A percentile compares a stretch with the other conserved stretches of the same genome.
These are phyloP conservation scores for Debaryomyces sp. DNA, from an alignment of 1,139 yeast species.

Conservation along the genomic window DNA sequence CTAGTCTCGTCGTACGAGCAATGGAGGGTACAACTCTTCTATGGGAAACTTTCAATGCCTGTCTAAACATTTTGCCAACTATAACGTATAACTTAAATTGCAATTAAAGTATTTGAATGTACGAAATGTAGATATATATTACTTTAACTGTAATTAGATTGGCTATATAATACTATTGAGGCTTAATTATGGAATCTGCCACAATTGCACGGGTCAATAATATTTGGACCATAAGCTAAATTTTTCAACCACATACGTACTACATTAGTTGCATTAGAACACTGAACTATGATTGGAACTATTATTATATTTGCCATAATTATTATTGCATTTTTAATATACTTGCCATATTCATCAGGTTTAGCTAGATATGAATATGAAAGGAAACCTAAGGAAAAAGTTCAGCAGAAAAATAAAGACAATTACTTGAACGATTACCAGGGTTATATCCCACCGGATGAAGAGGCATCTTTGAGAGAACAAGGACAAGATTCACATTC, in stretches of 20 bases:
- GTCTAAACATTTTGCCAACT: constrained; percentile 3
- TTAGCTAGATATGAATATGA: constrained; percentile 34
- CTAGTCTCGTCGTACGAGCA: background rate
- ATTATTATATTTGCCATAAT: constrained; percentile 27
- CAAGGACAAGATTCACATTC: constrained; percentile 15
- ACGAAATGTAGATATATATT: background rate
- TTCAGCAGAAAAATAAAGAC: background rate
- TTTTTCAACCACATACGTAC: background rate
- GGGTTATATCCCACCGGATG: constrained; percentile 49
- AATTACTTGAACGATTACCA: constrained; percentile 8
- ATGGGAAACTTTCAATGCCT: background rate
- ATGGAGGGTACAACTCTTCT: background rate
- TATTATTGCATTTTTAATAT: constrained; percentile 32
- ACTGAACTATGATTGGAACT: constrained; percentile 7
- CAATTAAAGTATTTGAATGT: background rate
- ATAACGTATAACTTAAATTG: background rate
- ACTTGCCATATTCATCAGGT: constrained; percentile 44
- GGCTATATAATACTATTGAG: background rate
- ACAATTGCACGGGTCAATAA: background rate
- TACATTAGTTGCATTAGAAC: background rate
- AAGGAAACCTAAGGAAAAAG: constrained; percentile 14
- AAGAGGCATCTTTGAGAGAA: constrained; percentile 18
- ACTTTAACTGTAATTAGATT: background rate
- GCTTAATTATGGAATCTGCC: background rate
- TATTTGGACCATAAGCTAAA: background rate